phyloP scores from a whole-genome alignment of 305 asterid genomes.

The Plantago coronopus region DNA sequence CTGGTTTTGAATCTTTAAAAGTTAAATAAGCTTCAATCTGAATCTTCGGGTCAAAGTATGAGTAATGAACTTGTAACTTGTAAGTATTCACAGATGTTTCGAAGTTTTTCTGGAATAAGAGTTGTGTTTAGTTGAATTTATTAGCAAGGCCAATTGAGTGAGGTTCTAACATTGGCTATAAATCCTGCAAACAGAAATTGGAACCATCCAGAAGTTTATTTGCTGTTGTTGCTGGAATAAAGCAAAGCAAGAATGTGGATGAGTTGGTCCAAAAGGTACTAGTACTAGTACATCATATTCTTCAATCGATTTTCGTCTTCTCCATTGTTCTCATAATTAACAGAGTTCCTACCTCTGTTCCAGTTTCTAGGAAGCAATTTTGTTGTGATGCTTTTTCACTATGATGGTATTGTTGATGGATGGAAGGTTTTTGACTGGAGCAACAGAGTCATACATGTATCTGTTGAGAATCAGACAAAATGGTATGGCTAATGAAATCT shows the following conservation, averaged over 20 bases:
- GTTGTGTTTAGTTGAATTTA: not conserved
- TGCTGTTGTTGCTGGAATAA: constrained; percentile 70
- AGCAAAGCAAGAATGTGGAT: constrained; percentile 63
- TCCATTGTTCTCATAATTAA: not conserved
- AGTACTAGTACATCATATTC: not conserved
- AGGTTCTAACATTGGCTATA: constrained; percentile 5
- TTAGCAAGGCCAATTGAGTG: not conserved
- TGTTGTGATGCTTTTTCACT: constrained; percentile 84
- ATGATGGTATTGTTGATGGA: constrained; percentile 71
- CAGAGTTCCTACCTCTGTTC: constrained; percentile 4
- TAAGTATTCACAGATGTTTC: not conserved
- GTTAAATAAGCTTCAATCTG: not conserved
- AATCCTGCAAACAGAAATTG: constrained; percentile 36
- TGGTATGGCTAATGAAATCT: constrained; percentile 40
- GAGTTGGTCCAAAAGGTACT: constrained; percentile 62
- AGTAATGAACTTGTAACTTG: not conserved
- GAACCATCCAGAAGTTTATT: constrained; percentile 45
- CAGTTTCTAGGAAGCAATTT: constrained; percentile 73
- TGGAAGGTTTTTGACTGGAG: constrained; percentile 75
- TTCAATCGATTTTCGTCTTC: not conserved
- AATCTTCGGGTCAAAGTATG: not conserved
- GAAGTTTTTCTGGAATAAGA: not conserved
- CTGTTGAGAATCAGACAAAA: constrained; percentile 77
- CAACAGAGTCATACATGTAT: constrained; percentile 56
- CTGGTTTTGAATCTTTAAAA: not conserved